phyloP scores from a whole-genome alignment of 108 stramenopile species.

The Fistulifera pelliculosa region DNA sequence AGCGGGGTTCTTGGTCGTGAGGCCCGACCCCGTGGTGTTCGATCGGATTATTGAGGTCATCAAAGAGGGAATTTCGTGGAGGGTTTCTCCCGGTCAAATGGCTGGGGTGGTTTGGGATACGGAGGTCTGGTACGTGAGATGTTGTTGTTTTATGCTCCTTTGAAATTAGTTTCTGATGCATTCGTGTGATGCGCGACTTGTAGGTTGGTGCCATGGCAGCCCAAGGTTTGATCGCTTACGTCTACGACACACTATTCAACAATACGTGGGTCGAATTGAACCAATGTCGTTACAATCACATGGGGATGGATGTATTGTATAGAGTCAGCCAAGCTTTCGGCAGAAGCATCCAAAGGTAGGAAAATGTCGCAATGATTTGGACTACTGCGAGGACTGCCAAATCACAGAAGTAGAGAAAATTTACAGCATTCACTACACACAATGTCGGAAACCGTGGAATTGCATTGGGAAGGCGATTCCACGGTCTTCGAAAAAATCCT shows the following conservation, averaged over 20 bases:
- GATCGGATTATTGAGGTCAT: constrained; percentile 40
- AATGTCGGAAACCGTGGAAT: constrained; percentile 61
- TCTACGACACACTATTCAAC: constrained; percentile 41
- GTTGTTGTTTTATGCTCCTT: too few species aligned
- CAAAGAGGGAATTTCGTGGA: constrained; percentile 31
- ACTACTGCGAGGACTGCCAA: constrained; percentile 39
- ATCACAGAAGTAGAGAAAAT: constrained; percentile 25
- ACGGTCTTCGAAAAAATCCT: constrained; percentile 1
- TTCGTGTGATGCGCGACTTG: too few species aligned
- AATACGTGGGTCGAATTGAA: constrained; percentile 51
- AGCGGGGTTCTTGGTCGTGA: constrained; percentile 49
- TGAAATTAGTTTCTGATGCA: too few species aligned
- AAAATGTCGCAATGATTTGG: constrained; percentile 23
- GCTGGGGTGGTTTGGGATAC: constrained; percentile 42
- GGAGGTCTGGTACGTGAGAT: constrained; percentile 32
- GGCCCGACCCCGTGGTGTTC: constrained; percentile 28
- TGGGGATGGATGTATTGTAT: constrained; percentile 22
- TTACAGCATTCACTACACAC: constrained; percentile 48
- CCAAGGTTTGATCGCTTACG: constrained; percentile 58
- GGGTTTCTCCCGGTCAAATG: constrained; percentile 27
- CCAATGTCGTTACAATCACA: constrained; percentile 49
- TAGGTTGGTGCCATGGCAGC: constrained; percentile 53
- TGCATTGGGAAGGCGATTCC: constrained; percentile 20
- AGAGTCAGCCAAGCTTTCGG: constrained; percentile 3
- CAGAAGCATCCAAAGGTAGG: constrained; percentile 3